phyloP scores from a whole-genome alignment of 495 filamentous ascomycete genomes.

The Hypoxylon fuscum region DNA sequence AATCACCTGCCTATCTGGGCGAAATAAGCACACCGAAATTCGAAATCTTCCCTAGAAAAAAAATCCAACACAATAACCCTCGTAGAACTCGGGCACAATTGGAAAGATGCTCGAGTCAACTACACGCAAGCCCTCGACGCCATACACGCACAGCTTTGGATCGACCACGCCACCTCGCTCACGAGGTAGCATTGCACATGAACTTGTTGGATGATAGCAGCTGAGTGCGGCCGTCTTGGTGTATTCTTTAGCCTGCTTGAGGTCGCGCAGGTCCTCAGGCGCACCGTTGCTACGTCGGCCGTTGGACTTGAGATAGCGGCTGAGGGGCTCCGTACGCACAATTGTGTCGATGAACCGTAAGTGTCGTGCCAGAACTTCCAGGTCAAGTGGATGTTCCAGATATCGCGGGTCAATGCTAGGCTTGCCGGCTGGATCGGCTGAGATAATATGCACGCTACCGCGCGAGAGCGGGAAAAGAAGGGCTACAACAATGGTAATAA shows the following conservation, averaged over 20 bases:
- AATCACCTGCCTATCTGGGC: too few relatives aligned
- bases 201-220: slow-evolving; percentile 50
- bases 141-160: slow-evolving; percentile 56
- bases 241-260: slow-evolving; percentile 19
- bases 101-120: neutral
- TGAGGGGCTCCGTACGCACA: neutral
- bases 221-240: slow-evolving; percentile 23
- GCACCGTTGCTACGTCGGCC: neutral
- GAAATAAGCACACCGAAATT: too few relatives aligned
- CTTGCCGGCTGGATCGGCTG: slow-evolving; percentile 2
- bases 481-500: neutral
- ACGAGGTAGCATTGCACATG: slow-evolving; percentile 58
- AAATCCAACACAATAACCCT: too few relatives aligned
- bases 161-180: slow-evolving; percentile 59
- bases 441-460: slow-evolving; percentile 8
- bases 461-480: slow-evolving; percentile 3
- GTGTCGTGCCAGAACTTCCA: slow-evolving; percentile 12
- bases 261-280: neutral
- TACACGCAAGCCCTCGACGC: slow-evolving; percentile 27
- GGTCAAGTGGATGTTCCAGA: slow-evolving; percentile 9
- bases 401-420: slow-evolving; percentile 6
- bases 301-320: neutral
- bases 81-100: too few relatives aligned
- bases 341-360: slow-evolving; percentile 10
- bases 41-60: too few relatives aligned